Conservation (phyloP, 1,284 basidiomycete species). For the Blastosporella zonata region DNA sequence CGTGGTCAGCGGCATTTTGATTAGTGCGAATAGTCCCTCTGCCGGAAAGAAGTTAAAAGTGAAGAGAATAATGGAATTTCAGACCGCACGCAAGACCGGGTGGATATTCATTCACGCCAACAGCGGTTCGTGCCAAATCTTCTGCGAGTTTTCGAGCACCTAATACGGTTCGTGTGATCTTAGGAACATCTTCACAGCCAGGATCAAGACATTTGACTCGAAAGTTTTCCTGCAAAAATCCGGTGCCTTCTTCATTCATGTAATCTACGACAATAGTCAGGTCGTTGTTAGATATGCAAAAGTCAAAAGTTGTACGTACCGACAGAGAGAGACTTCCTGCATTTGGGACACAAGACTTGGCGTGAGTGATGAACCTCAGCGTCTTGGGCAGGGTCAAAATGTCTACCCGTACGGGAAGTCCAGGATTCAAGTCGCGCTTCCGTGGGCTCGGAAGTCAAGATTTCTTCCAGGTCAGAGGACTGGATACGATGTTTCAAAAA, state of each 20-base stretch:
- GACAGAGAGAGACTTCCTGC: not conserved
- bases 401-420: not conserved
- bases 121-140: slow-evolving; percentile 24
- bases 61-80: not conserved
- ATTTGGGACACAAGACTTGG: slow-evolving; percentile 8
- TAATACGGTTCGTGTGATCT: slow-evolving; percentile 2
- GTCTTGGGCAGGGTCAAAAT: slow-evolving; percentile 9
- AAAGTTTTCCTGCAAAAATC: slow-evolving; percentile 10
- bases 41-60: not conserved
- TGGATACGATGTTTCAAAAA: not conserved
- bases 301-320: not conserved
- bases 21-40: slow-evolving; percentile 5
- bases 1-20: not conserved
- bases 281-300: not conserved
- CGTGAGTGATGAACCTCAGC: not conserved
- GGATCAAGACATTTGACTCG: not conserved
- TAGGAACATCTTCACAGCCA: not conserved
- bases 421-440: slow-evolving; percentile 1
- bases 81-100: slow-evolving; percentile 6
- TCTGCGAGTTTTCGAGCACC: slow-evolving; percentile 10
- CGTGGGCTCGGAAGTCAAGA: not conserved
- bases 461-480: not conserved
- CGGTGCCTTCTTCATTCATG: slow-evolving; percentile 7
- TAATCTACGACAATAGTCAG: not conserved
- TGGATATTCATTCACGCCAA: not conserved